Base-by-base conservation (phyloP, 345 rosid species). In the Arabidopsis arenosa region DNA sequence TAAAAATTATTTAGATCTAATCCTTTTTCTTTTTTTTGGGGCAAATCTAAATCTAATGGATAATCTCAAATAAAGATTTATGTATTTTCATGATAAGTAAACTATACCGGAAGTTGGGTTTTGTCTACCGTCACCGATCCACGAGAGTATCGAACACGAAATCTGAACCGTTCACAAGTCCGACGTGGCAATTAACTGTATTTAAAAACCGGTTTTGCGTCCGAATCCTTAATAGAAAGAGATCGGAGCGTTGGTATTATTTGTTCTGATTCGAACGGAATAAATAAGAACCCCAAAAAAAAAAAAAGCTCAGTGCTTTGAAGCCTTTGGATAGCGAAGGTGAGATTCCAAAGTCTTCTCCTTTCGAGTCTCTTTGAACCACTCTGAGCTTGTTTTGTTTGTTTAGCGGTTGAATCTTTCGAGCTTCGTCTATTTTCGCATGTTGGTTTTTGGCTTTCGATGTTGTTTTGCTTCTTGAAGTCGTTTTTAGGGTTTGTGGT, bases 201-300 rank as follows among this genome's bases (percentile, higher is more conserved):
- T 80, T 85, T 85, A 68, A 90, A 89, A 77, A 85, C 90, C 87
- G 89, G 72, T 84, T 86, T 87, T 84, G 82, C 81, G 85, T 93
- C 95, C 95, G 93, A 59, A 37, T 59, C 64, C 21, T 37, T 37
- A 17, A 36, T 17, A 60, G 15, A 39, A 37, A 60, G 15, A 39
- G 18, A 60, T 64, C 66, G 72, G 64, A 74, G 66, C 57, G 58
- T 74, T 35, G 66, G 66, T 35, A 14, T 45, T 45, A 47, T 67
- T 45, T 56, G 58, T 74, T 75, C 79, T 67, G 37, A 56, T 75
- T 58, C 79, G 60, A 75, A 58, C 14, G 6, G 21, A 30, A 41
- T 17, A 43, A 44, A 10, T 10, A 56, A 45, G 7, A 71, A 9
- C 32, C 32, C 32, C 32, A 28, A 21, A 18, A 17, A 58, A 36